Evolutionary conservation across 2,329 filamentous ascomycete genomes (phyloP).

Genomic region (Calonectria multiphialidica): DNA sequence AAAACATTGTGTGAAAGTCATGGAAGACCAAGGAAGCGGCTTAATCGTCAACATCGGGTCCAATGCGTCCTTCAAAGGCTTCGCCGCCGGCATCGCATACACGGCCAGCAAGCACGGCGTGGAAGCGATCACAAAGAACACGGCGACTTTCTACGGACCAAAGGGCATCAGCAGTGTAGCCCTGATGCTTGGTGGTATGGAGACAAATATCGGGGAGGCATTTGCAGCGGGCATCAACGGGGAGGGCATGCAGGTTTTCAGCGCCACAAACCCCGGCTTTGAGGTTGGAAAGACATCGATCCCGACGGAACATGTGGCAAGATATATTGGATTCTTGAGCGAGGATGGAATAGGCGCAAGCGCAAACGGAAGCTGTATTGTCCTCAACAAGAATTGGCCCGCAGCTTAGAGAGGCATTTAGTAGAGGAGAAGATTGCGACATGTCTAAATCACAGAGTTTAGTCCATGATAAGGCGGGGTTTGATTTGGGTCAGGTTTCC

Average conservation of each 20-base stretch:
- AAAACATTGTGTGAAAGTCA: conserved; percentile 59
- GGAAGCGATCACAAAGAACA: conserved; percentile 68
- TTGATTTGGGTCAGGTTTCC: not conserved
- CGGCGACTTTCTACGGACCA: conserved; percentile 65
- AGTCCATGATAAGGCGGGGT: not conserved
- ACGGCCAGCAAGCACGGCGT: conserved; percentile 67
- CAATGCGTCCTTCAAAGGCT: conserved; percentile 57
- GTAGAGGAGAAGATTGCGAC: not conserved
- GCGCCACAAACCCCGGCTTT: conserved; percentile 44
- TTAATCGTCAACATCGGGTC: conserved; percentile 66
- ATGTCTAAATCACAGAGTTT: not conserved
- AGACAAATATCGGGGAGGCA: conserved; percentile 64
- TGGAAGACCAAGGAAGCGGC: conserved; percentile 47
- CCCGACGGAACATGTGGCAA: conserved; percentile 52
- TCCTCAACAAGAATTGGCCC: conserved; percentile 54
- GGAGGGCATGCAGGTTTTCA: conserved; percentile 46
- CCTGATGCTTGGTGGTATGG: conserved; percentile 62
- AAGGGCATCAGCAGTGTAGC: conserved; percentile 66
- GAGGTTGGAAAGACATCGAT: conserved; percentile 45
- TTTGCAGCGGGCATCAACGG: conserved; percentile 51
- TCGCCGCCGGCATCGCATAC: conserved; percentile 59
- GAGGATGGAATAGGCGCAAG: conserved; percentile 45
- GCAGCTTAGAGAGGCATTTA: conserved; percentile 27
- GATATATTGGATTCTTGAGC: conserved; percentile 52
- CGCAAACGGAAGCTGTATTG: conserved; percentile 50